Evolutionary conservation across 495 filamentous ascomycete species (phyloP).

Genomic region (Daldinia grandis): DNA sequence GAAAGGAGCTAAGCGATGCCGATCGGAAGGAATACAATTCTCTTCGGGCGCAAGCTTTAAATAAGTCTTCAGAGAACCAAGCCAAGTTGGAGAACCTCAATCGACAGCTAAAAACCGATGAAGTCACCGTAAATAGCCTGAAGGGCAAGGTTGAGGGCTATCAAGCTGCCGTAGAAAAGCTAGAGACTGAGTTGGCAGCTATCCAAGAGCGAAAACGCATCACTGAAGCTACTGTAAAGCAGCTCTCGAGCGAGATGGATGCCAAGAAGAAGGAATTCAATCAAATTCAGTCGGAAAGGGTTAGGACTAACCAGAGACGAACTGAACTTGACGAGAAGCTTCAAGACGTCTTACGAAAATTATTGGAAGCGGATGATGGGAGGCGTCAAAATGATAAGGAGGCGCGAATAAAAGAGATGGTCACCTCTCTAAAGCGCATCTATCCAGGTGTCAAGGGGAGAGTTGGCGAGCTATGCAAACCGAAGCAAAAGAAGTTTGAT

Average conservation of each 20-base stretch:
- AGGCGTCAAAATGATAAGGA: constrained; percentile 86
- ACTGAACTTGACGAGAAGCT: constrained; percentile 94
- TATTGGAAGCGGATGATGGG: constrained; percentile 83
- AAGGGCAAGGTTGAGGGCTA: constrained; percentile 83
- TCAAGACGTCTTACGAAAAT: constrained; percentile 76
- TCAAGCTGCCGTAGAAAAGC: constrained; percentile 73
- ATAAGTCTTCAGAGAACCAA: constrained; percentile 81
- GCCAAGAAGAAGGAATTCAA: constrained; percentile 91
- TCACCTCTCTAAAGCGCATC: constrained; percentile 85
- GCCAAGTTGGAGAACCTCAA: constrained; percentile 82
- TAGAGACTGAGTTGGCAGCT: constrained; percentile 74
- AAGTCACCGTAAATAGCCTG: constrained; percentile 84
- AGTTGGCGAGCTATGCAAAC: constrained; percentile 90
- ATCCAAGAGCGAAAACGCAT: constrained; percentile 72
- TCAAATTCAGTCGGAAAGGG: constrained; percentile 81
- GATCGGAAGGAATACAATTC: constrained; percentile 92
- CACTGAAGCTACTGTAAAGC: constrained; percentile 66
- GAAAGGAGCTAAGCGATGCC: constrained; percentile 81
- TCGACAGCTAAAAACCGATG: constrained; percentile 87
- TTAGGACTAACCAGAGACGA: constrained; percentile 76
- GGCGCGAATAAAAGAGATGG: constrained; percentile 74
- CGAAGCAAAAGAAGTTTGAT: constrained; percentile 94
- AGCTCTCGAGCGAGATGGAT: constrained; percentile 79
- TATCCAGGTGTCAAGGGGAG: constrained; percentile 92
- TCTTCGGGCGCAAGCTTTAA: constrained; percentile 85